Evolutionary conservation across 805 yeast genomes (phyloP), one percentile per base, ranked within the genome.

Genomic region (Saccharomyces kudriavzevii): DNA sequence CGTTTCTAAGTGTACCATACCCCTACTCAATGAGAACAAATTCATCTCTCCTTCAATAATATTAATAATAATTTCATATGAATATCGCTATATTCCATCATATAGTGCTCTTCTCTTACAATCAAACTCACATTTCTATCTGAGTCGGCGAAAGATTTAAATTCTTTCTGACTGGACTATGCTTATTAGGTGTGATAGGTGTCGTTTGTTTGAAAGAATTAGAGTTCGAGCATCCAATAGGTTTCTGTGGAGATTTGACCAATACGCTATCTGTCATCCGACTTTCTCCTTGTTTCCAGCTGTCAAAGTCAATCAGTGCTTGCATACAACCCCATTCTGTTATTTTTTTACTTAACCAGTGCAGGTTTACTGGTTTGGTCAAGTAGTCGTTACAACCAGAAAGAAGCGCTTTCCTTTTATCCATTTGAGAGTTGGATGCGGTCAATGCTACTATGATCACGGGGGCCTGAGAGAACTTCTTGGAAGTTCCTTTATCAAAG

Each of bases 271-370:
- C 73, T 0, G 76, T 70, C 74, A 71, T 70, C 62, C 74, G 70
- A 45, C 70, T 66, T 52, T 72, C 74, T 9, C 76, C 76, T 40
- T 74, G 74, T 60, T 80, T 82, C 95, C 97, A 94, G 40, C 95
- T 92, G 67, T 94, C 97, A 69, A 87, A 92, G 70, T 92, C 96
- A 67, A 92, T 91, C 49, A 92, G 73, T 0, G 97, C 97, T 71
- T 92, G 99, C 98, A 92, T 92, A 70, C 98, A 92, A 0, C 99
- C 98, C 98, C 98, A 94, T 70, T 92, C 97, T 0, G 90, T 86
- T 51, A 94, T 87, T 70, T 94, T 94, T 65, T 88, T 89, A 63
- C 90, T 88, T 48, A 94, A 75, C 99, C 99, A 94, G 49, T 83
- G 88, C 60, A 92, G 75, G 61, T 90, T 92, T 8, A 94, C 98